Percentiles rank a stretch among this genome's conserved stretches.
Evolutionary conservation across 805 yeast species (phyloP).

Genomic region (Saturnispora saitoi): DNA sequence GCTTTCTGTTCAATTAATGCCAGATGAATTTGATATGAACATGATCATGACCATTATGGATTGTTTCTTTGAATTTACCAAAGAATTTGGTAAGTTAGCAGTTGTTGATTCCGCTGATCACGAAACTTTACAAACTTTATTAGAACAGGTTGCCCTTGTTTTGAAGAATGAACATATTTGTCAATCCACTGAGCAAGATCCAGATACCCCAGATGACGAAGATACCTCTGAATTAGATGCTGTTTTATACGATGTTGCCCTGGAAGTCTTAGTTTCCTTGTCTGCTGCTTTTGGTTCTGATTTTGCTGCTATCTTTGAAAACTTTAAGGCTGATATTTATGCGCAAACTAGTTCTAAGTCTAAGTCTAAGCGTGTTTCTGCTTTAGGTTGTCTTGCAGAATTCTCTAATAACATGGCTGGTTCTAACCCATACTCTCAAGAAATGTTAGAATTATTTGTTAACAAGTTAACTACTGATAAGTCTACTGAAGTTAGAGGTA

Average conservation of each 20-base stretch:
- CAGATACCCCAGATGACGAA: slow-evolving; percentile 29
- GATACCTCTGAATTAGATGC: slow-evolving; percentile 57
- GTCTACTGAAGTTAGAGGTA: slow-evolving; percentile 83
- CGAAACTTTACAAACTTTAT: slow-evolving; percentile 53
- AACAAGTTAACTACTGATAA: slow-evolving; percentile 64
- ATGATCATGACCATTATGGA: slow-evolving; percentile 78
- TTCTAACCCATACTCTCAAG: slow-evolving; percentile 57
- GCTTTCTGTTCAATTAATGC: slow-evolving; percentile 51
- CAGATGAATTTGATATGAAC: slow-evolving; percentile 74
- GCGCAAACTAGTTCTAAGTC: slow-evolving; percentile 53
- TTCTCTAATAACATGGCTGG: slow-evolving; percentile 67
- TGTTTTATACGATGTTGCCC: slow-evolving; percentile 70
- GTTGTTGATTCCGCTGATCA: slow-evolving; percentile 52
- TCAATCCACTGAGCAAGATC: slow-evolving; percentile 59
- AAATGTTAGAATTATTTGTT: slow-evolving; percentile 61
- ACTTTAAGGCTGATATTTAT: slow-evolving; percentile 59
- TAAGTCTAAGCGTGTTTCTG: slow-evolving; percentile 67
- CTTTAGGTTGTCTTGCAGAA: slow-evolving; percentile 89
- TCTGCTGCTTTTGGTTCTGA: slow-evolving; percentile 72
- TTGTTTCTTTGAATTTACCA: slow-evolving; percentile 57
- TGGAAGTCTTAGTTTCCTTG: slow-evolving; percentile 75
- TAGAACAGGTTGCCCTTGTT: slow-evolving; percentile 62
- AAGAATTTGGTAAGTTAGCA: slow-evolving; percentile 65
- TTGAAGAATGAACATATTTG: slow-evolving; percentile 78
- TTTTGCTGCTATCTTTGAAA: slow-evolving; percentile 59